A percentile compares a stretch with the other conserved stretches of the same genome.
Conservation (phyloP, 2,329 filamentous ascomycete genomes). For the Talaromyces islandicus region DNA sequence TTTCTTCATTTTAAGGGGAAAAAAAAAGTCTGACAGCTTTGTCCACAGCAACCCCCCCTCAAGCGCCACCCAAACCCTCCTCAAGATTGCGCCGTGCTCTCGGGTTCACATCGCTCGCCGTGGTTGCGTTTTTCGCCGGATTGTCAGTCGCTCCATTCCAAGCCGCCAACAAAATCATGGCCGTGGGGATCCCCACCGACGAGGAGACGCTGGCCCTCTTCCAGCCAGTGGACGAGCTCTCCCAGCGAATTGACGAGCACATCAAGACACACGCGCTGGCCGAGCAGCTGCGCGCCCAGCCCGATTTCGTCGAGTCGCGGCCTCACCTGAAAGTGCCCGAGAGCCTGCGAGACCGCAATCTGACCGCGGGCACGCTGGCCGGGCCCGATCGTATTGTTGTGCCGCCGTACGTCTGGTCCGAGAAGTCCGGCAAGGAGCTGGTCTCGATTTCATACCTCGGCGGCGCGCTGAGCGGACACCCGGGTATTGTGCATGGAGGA, state of each 20-base stretch:
- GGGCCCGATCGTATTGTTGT: conserved; percentile 72
- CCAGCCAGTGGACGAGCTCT: conserved; percentile 48
- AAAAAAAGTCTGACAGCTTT: too few species aligned
- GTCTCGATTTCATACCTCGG: conserved; percentile 74
- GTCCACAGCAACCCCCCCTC: too few species aligned
- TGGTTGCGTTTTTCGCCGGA: conserved; percentile 28
- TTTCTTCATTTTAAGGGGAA: too few species aligned
- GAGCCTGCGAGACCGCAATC: conserved; percentile 62
- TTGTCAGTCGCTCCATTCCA: conserved; percentile 20
- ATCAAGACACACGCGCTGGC: conserved; percentile 74
- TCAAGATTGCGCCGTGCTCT: conserved; percentile 29
- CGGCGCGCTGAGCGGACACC: conserved; percentile 76
- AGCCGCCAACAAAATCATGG: conserved; percentile 27
- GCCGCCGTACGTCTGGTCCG: conserved; percentile 71
- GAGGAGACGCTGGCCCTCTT: conserved; percentile 67
- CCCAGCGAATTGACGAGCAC: conserved; percentile 60
- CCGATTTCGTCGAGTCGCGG: conserved; percentile 66
- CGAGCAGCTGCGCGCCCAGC: conserved; percentile 58
- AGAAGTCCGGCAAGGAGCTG: conserved; percentile 62
- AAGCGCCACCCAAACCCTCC: conserved; percentile 11
- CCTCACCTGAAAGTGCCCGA: conserved; percentile 83
- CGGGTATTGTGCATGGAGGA: conserved; percentile 84
- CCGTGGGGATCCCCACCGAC: conserved; percentile 52
- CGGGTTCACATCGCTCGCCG: conserved; percentile 31
- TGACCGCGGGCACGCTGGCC: conserved; percentile 74